A percentile compares a stretch with the other conserved stretches of the same genome.
Evolutionary conservation across 2,329 filamentous ascomycete genomes (phyloP).

Genomic region (Botrytis medusae): DNA sequence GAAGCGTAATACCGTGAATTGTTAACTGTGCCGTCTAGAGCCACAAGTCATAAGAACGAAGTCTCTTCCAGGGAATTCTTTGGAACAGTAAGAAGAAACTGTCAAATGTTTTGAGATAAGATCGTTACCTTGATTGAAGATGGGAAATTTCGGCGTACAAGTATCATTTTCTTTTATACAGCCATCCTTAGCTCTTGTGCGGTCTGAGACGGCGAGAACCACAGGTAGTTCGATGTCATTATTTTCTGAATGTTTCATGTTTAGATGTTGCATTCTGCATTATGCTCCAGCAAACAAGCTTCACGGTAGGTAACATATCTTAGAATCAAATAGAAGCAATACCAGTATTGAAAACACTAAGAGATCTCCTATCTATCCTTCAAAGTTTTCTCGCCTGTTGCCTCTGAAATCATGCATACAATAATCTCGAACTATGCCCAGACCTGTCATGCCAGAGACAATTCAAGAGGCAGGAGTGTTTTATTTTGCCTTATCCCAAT

Average conservation of each 20-base stretch:
- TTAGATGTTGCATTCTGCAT: background rate
- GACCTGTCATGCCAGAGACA: background rate
- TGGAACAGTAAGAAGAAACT: background rate
- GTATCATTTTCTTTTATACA: background rate
- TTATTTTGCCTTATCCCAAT: background rate
- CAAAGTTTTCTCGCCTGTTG: background rate
- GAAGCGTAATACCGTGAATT: too few relatives aligned
- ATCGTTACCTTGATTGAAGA: background rate
- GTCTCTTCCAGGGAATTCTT: background rate
- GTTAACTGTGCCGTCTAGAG: background rate
- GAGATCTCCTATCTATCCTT: background rate
- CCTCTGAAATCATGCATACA: background rate
- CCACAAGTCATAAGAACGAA: background rate
- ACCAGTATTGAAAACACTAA: background rate
- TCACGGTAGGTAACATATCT: background rate
- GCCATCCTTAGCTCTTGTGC: too few relatives aligned
- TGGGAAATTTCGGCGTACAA: background rate
- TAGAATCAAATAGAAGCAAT: background rate
- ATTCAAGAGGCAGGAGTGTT: background rate
- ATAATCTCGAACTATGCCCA: background rate
- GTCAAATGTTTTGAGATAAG: rapidly evolving
- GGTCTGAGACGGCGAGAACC: background rate
- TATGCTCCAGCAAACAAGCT: background rate
- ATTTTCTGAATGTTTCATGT: background rate
- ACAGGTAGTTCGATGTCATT: background rate